Conservation (phyloP, 345 rosid species). For the Melaleuca alternifolia region DNA sequence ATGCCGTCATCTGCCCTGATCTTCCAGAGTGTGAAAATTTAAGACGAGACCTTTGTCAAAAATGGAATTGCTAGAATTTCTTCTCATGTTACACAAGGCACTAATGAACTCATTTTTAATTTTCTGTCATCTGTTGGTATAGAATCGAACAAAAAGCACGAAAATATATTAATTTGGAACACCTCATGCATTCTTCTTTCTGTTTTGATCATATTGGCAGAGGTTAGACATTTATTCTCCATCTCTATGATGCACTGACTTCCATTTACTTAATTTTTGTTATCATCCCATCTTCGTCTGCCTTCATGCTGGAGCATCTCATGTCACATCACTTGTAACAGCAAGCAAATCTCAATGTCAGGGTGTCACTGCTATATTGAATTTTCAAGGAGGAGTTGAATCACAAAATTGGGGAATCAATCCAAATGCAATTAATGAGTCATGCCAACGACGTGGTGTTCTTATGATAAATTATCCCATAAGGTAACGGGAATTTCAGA, state of each 20-base stretch:
- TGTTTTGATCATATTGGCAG: not conserved
- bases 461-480: conserved; percentile 86
- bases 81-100: not conserved
- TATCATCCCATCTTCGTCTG: not conserved
- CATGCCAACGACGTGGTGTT: conserved; percentile 59
- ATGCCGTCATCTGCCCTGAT: not conserved
- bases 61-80: not conserved
- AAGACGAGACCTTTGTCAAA: not conserved
- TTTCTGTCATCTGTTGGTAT: not conserved
- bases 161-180: not conserved
- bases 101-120: not conserved
- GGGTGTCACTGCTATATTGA: conserved; percentile 80
- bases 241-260: not conserved
- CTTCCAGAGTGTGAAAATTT: not conserved
- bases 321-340: not conserved
- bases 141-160: not conserved
- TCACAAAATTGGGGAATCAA: conserved; percentile 81
- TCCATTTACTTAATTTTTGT: not conserved
- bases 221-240: not conserved
- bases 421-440: conserved; percentile 47
- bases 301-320: not conserved
- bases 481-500: conserved; percentile 23
- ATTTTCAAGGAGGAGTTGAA: conserved; percentile 78
- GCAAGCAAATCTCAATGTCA: conserved; percentile 19
- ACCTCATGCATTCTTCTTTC: not conserved